phyloP scores from a whole-genome alignment of 129 eudicot species.

The Tanacetum coccineum region DNA sequence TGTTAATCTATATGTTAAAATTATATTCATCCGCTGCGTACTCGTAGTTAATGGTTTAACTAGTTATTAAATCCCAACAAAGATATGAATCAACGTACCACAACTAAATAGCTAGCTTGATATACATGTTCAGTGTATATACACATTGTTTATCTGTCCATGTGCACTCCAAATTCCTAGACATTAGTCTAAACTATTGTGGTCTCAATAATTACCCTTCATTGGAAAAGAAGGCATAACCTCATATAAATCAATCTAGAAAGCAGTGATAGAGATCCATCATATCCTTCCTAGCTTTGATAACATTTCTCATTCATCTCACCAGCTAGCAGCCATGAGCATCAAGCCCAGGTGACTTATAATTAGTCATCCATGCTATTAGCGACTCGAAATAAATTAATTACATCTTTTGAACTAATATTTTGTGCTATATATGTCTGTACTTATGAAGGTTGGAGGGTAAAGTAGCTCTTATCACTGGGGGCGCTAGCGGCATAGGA shows the following conservation, averaged over 20 bases:
- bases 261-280: conserved; percentile 9
- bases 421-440: too few species aligned
- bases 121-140: background rate
- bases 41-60: too few species aligned
- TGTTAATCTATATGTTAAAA: too few species aligned
- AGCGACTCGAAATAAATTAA: background rate
- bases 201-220: background rate
- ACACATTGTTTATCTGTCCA: conserved; percentile 7
- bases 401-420: too few species aligned
- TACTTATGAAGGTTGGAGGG: too few species aligned
- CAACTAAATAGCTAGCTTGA: background rate
- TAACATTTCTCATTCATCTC: conserved; percentile 10
- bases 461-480: conserved; percentile 80
- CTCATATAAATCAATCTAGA: background rate
- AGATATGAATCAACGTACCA: too few species aligned
- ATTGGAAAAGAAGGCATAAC: background rate
- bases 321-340: conserved; percentile 4
- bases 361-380: background rate
- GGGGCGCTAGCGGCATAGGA: conserved; percentile 90
- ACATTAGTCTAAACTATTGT: background rate
- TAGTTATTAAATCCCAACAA: too few species aligned
- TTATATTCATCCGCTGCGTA: too few species aligned
- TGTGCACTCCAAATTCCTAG: conserved; percentile 20
- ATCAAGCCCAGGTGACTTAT: conserved; percentile 23
- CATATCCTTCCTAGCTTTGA: background rate